Evolutionary conservation across 2,329 filamentous ascomycete genomes (phyloP).

Genomic region (Didymella pinodella): DNA sequence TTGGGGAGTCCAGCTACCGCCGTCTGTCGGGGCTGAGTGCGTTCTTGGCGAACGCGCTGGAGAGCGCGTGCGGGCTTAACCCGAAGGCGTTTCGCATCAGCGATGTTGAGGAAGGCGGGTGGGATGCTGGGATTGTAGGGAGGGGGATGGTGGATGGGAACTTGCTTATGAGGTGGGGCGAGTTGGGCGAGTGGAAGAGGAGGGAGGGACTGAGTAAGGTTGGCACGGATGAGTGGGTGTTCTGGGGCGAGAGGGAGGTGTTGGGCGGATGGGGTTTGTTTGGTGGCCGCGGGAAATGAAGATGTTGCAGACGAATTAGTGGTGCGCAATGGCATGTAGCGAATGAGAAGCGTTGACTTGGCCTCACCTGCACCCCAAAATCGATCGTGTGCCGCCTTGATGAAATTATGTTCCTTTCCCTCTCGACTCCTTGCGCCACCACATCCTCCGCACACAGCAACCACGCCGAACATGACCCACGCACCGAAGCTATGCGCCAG

Average conservation of each 20-base stretch:
- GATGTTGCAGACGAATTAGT: no score
- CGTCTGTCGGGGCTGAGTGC: conserved; percentile 82
- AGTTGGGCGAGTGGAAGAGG: conserved; percentile 74
- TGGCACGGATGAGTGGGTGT: conserved; percentile 71
- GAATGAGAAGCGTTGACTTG: no score
- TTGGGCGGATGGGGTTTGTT: conserved; percentile 70
- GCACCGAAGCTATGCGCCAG: no score
- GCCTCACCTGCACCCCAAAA: no score
- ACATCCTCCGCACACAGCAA: no score
- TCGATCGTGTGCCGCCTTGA: no score
- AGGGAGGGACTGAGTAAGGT: conserved; percentile 77
- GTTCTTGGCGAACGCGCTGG: conserved; percentile 78
- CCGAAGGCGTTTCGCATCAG: conserved; percentile 76
- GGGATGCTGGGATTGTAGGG: conserved; percentile 54
- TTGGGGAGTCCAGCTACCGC: conserved; percentile 82
- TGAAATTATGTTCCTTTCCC: no score
- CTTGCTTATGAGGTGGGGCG: conserved; percentile 77
- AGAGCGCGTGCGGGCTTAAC: conserved; percentile 82
- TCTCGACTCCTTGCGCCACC: no score
- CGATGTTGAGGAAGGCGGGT: conserved; percentile 51
- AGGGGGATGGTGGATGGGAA: conserved; percentile 79
- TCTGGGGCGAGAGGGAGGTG: conserved; percentile 73
- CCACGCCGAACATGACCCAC: no score
- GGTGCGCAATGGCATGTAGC: no score
- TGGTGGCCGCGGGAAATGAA: conserved; percentile 28